Conservation (phyloP, 2,329 filamentous ascomycete genomes). For the Sporothrix pallida region DNA sequence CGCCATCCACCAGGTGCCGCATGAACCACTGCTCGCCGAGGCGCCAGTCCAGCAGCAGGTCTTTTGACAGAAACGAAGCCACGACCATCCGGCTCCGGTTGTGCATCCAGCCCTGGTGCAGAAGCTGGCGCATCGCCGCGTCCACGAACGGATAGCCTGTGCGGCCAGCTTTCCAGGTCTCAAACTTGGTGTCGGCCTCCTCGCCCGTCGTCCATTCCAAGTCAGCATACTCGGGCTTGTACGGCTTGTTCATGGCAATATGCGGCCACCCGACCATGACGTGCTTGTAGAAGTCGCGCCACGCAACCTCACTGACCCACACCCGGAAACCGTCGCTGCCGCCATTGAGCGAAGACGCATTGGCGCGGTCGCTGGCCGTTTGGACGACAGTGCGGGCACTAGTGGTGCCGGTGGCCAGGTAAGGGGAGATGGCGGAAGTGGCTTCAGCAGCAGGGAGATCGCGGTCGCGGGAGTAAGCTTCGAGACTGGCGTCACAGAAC, state of each 20-base stretch:
- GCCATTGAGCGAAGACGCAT: constrained; percentile 67
- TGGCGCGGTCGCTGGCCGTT: constrained; percentile 65
- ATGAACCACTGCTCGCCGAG: constrained; percentile 84
- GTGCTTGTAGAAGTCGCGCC: constrained; percentile 88
- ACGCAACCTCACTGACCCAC: constrained; percentile 85
- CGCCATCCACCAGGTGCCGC: constrained; percentile 78
- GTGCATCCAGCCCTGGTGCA: constrained; percentile 75
- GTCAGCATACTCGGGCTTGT: constrained; percentile 82
- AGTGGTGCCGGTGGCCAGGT: constrained; percentile 69
- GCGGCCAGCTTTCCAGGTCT: constrained; percentile 73
- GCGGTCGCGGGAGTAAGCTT: constrained; percentile 48
- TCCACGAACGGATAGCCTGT: constrained; percentile 87
- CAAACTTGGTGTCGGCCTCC: constrained; percentile 59
- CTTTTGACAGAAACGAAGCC: constrained; percentile 79
- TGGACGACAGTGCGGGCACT: constrained; percentile 69
- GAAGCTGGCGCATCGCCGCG: constrained; percentile 82
- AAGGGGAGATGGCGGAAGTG: constrained; percentile 74
- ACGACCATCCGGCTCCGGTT: constrained; percentile 86
- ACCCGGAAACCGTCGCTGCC: constrained; percentile 68
- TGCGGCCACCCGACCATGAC: constrained; percentile 87
- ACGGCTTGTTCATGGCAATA: constrained; percentile 69
- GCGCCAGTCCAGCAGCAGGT: constrained; percentile 82
- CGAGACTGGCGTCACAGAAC: constrained; percentile 61
- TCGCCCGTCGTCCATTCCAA: constrained; percentile 80
- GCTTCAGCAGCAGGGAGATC: constrained; percentile 68